Base-by-base conservation (phyloP, 2,329 filamentous ascomycete species). In the Gaeumannomyces sp. region DNA sequence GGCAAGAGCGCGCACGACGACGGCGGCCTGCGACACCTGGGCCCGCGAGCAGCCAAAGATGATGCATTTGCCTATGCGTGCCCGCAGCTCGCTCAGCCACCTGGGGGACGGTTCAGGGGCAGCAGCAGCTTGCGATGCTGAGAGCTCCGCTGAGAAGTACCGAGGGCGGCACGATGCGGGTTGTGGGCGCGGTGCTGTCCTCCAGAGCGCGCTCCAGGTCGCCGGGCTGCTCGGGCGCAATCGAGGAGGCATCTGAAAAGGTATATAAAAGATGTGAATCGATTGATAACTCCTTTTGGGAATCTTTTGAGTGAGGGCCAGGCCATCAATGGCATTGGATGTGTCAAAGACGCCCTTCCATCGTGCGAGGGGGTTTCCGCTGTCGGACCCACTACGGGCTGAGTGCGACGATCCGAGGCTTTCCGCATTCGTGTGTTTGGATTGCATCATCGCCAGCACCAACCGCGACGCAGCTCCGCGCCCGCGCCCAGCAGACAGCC, bases 41-140 rank as follows among this genome's bases (percentile, higher is more conserved):
- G 74, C 71, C 1, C 77, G 75, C n/a, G 78, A 78, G 69, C 91
- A 81, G 3, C 91, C 91, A 72, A 92, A 94, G 67, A 83, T 84
- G 69, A 94, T 85, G 73, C 91, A 93, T 76, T 87, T 88, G 2
- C 90, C 91, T 33, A 94, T 78, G 25, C 91, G 83, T 19, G 79
- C 72, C 72, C 87, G 89, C 58, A 89, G 83, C 66, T 89, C 84
- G 5, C 86, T 84, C 50, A 93, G 84, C 91, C 91, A 95, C 72
- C 86, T n/a, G 81, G 45, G 45, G 45, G 22, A 25, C 45, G 22
- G 45, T 5, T 53, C 45, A 53, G 45, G 8, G 45, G 45, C 38
- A 38, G 45, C 35, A 5, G 45, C 45, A 10, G 45, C 45, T 8
- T 35, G 33, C 33, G 33, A 8, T 35, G 33, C n/a, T n/a, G n/a